Percentiles rank a stretch among this genome's conserved stretches.
Conservation (phyloP, 129 eudicot species). For the Flaveria robusta region DNA sequence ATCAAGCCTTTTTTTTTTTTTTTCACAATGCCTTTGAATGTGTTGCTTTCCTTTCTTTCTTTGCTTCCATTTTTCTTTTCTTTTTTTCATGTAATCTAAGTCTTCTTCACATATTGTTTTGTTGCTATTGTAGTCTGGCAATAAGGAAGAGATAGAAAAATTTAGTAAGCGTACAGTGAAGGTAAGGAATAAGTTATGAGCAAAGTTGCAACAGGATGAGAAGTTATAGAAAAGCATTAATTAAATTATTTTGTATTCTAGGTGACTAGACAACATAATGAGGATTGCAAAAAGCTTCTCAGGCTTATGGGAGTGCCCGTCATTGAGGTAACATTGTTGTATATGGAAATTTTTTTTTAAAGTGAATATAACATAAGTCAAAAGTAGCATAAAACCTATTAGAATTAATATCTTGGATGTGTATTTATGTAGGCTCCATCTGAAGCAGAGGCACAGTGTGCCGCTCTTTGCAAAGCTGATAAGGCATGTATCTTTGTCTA, state of each 20-base stretch:
- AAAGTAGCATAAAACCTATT: slow-evolving; percentile 9
- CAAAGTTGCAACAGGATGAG: not conserved
- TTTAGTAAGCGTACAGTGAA: slow-evolving; percentile 90
- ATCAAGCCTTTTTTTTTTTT: not conserved
- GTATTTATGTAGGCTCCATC: slow-evolving; percentile 76
- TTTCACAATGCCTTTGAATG: not conserved
- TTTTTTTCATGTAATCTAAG: not conserved
- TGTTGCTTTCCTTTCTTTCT: not conserved
- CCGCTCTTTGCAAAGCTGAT: slow-evolving; percentile 89
- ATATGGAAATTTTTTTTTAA: no score
- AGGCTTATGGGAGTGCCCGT: slow-evolving; percentile 96
- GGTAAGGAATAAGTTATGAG: slow-evolving; percentile 49
- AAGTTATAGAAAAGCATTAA: not conserved
- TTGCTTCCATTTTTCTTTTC: not conserved
- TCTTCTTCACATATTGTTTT: not conserved
- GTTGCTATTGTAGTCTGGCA: slow-evolving; percentile 58
- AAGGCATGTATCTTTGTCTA: slow-evolving; percentile 50
- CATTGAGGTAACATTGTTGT: slow-evolving; percentile 68
- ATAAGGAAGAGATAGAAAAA: slow-evolving; percentile 89
- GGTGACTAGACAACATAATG: slow-evolving; percentile 91
- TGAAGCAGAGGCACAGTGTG: slow-evolving; percentile 99
- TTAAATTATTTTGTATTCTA: slow-evolving; percentile 20
- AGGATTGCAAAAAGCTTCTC: slow-evolving; percentile 83
- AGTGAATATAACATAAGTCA: not conserved
- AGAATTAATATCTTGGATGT: not conserved